Base-by-base conservation (phyloP, 2,329 filamentous ascomycete genomes). In the Fusarium torulosum region DNA sequence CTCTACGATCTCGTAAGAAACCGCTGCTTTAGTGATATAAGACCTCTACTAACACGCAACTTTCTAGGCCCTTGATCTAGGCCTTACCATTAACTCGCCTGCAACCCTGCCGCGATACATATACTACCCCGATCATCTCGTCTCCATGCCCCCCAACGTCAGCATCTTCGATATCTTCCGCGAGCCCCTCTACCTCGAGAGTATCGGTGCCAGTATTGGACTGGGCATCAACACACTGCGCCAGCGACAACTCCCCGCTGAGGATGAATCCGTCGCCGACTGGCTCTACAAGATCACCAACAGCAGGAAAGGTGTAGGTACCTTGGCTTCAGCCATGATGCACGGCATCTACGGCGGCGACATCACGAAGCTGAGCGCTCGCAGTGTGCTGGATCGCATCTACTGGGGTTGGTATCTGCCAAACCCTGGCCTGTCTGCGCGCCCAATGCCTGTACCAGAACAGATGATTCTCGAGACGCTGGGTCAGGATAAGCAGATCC, bases 261-360 rank as follows among this genome's bases (percentile, higher is more conserved):
- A 73, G 15, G 79, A 81, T 67, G 59, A 76, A 41, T 79, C 79
- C 11, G 70, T 81, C 29, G 72, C 75, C 10, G 75, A 80, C 17
- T 81, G 78, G 76, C 69, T 81, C 41, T 70, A 75, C 35, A 50
- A 68, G 17, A 52, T 79, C 38, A 75, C 64, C 49, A 71, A 73
- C 38, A 75, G 74, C 65, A 53, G 65, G 38, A 59, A 74, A 33
- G 67, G 91, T 8, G 88, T 88, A 15, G 84, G 96, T 70, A 94
- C 96, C 72, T 53, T 97, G 19, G 79, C 88, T 8, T 97, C 93
- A 7, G 93, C 90, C 51, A 80, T 89, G 74, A 74, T 93, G 53
- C 96, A 98, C 78, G 96, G 96, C 41, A 93, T 98, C 59, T 97
- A 96, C 77, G 96, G 94, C 21, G 96, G 96, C 7, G 92, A 97